These are phyloP conservation scores for Rhodotorula toruloides DNA, from an alignment of 768 basidiomycete genomes.

Conservation along the genomic window DNA sequence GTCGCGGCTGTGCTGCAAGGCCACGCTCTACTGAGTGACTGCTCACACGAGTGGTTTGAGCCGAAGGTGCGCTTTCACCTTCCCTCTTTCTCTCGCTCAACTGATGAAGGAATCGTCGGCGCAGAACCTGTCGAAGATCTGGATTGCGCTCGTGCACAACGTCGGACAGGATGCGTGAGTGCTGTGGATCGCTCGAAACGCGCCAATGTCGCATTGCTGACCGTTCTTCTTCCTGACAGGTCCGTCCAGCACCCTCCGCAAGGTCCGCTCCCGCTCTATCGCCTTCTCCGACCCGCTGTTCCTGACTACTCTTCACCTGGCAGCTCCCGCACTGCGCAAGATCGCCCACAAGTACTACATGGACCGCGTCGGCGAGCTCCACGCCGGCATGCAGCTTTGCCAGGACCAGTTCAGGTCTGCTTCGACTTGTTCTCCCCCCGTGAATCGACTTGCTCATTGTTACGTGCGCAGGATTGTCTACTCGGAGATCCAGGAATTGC, in stretches of 20 bases:
- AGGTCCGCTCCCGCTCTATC: background rate
- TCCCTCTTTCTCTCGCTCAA: too few species aligned
- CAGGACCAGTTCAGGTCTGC: slow-evolving; percentile 36
- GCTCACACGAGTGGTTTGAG: slow-evolving; percentile 12
- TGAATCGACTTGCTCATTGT: background rate
- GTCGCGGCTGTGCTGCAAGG: slow-evolving; percentile 10
- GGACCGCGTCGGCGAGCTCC: slow-evolving; percentile 31
- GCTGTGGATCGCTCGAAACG: background rate
- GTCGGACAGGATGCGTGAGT: background rate
- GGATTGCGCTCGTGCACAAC: background rate
- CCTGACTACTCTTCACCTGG: too few species aligned
- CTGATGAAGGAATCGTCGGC: too few species aligned
- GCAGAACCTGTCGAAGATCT: background rate
- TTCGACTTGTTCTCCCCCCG: background rate
- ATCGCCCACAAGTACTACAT: slow-evolving; percentile 36
- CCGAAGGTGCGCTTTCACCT: slow-evolving; percentile 8
- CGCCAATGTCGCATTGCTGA: background rate
- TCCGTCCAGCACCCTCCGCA: background rate
- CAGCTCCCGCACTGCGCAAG: slow-evolving; percentile 26
- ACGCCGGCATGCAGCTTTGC: slow-evolving; percentile 26
- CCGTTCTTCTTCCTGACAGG: background rate
- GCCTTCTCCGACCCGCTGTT: background rate
- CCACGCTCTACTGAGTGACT: slow-evolving; percentile 11
- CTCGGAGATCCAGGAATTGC: slow-evolving; percentile 32
- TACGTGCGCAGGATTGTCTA: slow-evolving; percentile 22